A percentile compares a stretch with the other conserved stretches of the same genome.
phyloP scores from a whole-genome alignment of 129 eudicot species.

The Deinandra increscens region DNA sequence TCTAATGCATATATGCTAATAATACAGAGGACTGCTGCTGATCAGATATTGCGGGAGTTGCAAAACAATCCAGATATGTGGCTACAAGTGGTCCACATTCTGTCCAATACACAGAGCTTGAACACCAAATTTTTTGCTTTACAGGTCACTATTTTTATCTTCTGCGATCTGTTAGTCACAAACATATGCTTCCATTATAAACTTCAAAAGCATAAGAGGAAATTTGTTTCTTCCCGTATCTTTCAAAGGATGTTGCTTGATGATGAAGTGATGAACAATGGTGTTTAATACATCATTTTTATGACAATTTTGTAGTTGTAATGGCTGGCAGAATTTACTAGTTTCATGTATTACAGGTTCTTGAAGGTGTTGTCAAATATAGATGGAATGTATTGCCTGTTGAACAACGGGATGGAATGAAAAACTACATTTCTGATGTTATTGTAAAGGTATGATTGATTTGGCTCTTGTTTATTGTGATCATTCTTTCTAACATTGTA shows the following conservation, averaged over 20 bases:
- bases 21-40: conserved; percentile 89
- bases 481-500: neutral
- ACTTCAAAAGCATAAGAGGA: conserved; percentile 4
- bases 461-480: conserved; percentile 3
- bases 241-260: neutral
- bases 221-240: conserved; percentile 12
- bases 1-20: conserved; percentile 13
- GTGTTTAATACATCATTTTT: neutral
- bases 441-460: conserved; percentile 73
- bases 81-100: conserved; percentile 98
- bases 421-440: conserved; percentile 90
- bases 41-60: conserved; percentile 82
- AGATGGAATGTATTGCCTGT: conserved; percentile 98
- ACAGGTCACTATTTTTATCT: conserved; percentile 55
- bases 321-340: conserved; percentile 11
- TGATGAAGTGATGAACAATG: neutral
- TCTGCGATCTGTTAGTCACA: neutral
- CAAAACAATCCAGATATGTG: conserved; percentile 95
- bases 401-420: conserved; percentile 96
- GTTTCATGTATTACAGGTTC: conserved; percentile 48
- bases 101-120: conserved; percentile 71
- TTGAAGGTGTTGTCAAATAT: conserved; percentile 96
- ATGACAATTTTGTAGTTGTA: conserved; percentile 12
- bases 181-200: neutral
- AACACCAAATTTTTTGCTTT: conserved; percentile 90